These are phyloP conservation scores for Lactarius vividus DNA, from an alignment of 768 basidiomycete genomes.

Conservation along the genomic window DNA sequence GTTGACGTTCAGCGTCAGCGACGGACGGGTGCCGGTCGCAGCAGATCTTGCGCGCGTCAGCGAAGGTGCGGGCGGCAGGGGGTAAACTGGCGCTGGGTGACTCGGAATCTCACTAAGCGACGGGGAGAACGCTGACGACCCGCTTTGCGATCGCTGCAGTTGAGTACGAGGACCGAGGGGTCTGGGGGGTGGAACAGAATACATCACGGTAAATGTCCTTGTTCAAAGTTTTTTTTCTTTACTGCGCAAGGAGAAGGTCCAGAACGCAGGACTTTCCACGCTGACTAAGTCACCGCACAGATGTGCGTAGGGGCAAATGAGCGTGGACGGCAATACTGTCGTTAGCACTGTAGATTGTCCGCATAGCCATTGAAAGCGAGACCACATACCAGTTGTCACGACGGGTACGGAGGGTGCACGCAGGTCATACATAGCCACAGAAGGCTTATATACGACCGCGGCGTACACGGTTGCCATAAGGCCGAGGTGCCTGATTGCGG, in stretches of 20 bases:
- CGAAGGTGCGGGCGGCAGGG: neutral
- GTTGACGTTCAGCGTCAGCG: slow-evolving; percentile 13
- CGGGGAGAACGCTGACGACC: neutral
- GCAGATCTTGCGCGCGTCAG: slow-evolving; percentile 11
- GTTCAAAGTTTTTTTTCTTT: neutral
- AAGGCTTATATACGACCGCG: slow-evolving; percentile 18
- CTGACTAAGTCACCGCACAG: neutral
- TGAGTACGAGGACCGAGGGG: slow-evolving; percentile 18
- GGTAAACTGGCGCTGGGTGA: neutral
- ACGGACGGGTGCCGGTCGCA: slow-evolving; percentile 3
- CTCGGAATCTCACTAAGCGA: neutral
- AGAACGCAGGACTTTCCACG: neutral
- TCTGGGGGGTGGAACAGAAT: slow-evolving; percentile 1
- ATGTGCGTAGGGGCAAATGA: neutral
- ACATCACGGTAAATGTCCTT: neutral
- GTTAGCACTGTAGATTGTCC: neutral
- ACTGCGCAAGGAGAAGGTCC: neutral
- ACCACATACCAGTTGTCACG: slow-evolving; percentile 5
- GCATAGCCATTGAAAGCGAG: neutral
- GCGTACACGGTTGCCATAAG: slow-evolving; percentile 22
- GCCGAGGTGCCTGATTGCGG: slow-evolving; percentile 24
- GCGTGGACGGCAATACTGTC: neutral
- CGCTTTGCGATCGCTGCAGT: slow-evolving; percentile 18
- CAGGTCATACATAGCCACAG: slow-evolving; percentile 3
- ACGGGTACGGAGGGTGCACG: neutral